Evolutionary conservation across 169 alveolate genomes (phyloP).

Genomic region (Sarcocystis neurona): DNA sequence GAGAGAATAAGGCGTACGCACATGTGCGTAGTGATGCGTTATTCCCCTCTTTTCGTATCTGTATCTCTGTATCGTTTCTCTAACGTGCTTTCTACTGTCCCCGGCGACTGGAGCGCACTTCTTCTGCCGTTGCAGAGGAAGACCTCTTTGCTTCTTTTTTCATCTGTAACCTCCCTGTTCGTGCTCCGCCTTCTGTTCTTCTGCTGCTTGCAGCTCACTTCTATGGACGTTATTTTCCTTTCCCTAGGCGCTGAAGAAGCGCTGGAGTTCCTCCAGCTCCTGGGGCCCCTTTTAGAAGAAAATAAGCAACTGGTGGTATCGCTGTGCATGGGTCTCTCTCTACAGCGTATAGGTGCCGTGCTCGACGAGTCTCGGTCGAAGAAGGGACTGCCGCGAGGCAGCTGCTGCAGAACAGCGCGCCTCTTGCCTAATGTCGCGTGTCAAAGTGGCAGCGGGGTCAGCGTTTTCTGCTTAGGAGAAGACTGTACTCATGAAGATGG

Average conservation of each 20-base stretch:
- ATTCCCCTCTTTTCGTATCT: too few species aligned
- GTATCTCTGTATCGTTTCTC: too few species aligned
- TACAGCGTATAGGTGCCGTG: neutral
- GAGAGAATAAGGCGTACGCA: too few species aligned
- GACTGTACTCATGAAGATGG: constrained; percentile 29
- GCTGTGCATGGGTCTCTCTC: neutral
- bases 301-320: neutral
- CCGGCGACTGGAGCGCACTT: too few species aligned
- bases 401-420: constrained; percentile 1
- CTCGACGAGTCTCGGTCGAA: neutral
- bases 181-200: too few species aligned
- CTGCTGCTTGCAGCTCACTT: constrained; percentile 3
- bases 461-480: constrained; percentile 20
- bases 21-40: too few species aligned
- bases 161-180: too few species aligned
- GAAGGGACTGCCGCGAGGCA: neutral
- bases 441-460: constrained; percentile 14
- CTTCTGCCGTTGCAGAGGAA: too few species aligned
- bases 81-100: too few species aligned
- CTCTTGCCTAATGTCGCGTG: constrained; percentile 38
- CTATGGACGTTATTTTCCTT: constrained; percentile 14
- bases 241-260: constrained; percentile 3
- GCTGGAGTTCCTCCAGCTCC: neutral
- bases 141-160: too few species aligned
- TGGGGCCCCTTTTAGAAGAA: neutral